Base-by-base conservation (phyloP, 2,329 filamentous ascomycete species). In the Fusarium papillatum region DNA sequence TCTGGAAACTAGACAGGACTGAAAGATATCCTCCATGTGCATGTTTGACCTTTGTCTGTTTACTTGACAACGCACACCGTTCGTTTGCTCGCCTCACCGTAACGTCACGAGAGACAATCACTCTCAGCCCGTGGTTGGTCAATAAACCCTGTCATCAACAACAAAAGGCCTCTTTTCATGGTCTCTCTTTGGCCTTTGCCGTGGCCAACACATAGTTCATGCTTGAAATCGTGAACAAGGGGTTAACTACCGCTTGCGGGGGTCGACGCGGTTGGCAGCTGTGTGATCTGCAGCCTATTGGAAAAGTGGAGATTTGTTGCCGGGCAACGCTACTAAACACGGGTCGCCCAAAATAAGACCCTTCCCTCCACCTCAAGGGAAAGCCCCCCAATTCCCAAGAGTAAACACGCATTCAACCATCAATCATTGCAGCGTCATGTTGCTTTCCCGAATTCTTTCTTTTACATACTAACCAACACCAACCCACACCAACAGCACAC, bases 291-390 rank as follows among this genome's bases (percentile, higher is more conserved):
- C 71, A 75, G 60, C 70, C 46, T 69, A 64, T 65, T 60, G 53
- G 67, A 69, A 75, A 65, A 57, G 53, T 36, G 29, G 76, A 66
- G 50, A 39, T 26, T 13, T 9, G 79, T 81, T 81, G 79, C 79
- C 73, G 71, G 74, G 79, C 78, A 81, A 81, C 79, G 38, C 11
- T 50, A 50, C 72, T 65, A 80, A 79, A 80, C 78, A 80, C 78
- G 76, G 48, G 55, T 59, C 61, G 29, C 24, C 38, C 62, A 76
- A 73, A 76, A 79, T 75, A 81, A 73, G 69, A 65, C 69, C 68
- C 59, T 50, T 69, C 46, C 66, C 61, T 55, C 64, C 63, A 38
- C 39, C 70, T 36, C 41, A 74, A 66, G 39, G 61, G 71, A 63
- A 53, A 29, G 16, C 24, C 48, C 24, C 46, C 46, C 60, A 57